These are phyloP conservation scores for Kazachstania sp. DNA, from an alignment of 1,139 yeast genomes.

Conservation along the genomic window DNA sequence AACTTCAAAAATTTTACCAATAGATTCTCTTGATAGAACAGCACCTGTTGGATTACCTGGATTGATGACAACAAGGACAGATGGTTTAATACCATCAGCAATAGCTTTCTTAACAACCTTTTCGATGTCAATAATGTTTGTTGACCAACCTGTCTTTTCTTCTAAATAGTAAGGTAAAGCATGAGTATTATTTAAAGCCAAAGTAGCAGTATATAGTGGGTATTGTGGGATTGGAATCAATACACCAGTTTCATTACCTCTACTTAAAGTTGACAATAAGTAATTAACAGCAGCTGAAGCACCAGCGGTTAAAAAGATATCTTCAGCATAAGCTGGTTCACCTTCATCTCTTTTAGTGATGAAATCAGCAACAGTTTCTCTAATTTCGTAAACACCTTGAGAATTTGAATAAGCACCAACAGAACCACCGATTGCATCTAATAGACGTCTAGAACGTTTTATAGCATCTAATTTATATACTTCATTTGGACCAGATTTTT, in stretches of 20 bases:
- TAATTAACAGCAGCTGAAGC: conserved; percentile 87
- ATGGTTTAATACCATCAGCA: conserved; percentile 51
- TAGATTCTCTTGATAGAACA: conserved; percentile 54
- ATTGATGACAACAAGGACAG: conserved; percentile 84
- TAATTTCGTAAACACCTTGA: conserved; percentile 67
- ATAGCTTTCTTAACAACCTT: conserved; percentile 44
- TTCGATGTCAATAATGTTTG: conserved; percentile 61
- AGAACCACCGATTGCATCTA: conserved; percentile 57
- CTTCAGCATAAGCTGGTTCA: conserved; percentile 53
- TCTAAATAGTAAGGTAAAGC: conserved; percentile 84
- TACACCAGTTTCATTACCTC: conserved; percentile 66
- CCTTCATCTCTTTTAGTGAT: conserved; percentile 64
- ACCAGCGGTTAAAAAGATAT: conserved; percentile 81
- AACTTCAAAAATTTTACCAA: conserved; percentile 59
- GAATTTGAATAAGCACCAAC: conserved; percentile 93
- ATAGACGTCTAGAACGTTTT: conserved; percentile 54
- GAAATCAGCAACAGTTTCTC: conserved; percentile 74
- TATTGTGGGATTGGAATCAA: conserved; percentile 96
- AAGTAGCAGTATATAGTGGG: conserved; percentile 88
- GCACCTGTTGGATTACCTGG: conserved; percentile 99
- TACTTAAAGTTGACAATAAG: conserved; percentile 60
- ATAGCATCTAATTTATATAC: conserved; percentile 64
- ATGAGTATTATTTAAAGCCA: conserved; percentile 71
- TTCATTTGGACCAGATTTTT: conserved; percentile 15
- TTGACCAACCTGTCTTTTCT: conserved; percentile 76